phyloP scores from a whole-genome alignment of 495 filamentous ascomycete genomes.

The Aspergillus bridgeri region DNA sequence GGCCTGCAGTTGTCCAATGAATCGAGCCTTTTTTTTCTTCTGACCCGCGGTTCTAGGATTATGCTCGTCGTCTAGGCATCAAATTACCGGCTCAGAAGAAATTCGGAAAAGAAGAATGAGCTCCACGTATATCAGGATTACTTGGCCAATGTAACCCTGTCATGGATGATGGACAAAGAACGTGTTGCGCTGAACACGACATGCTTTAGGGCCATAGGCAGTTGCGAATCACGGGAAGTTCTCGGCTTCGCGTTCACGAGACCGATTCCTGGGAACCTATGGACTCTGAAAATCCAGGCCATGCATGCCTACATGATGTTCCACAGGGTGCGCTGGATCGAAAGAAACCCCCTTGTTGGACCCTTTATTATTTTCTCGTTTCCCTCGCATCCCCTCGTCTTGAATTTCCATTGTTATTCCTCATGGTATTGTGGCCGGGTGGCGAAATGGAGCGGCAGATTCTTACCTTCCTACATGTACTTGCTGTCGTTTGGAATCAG shows the following conservation, averaged over 20 bases:
- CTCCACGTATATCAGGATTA: neutral
- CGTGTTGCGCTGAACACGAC: conserved; percentile 4
- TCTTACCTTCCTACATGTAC: neutral
- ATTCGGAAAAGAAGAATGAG: conserved; percentile 2
- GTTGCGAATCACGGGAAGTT: too few relatives aligned
- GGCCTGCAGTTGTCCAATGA: neutral
- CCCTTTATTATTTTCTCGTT: neutral
- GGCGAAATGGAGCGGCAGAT: neutral
- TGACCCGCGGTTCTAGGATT: conserved; percentile 27
- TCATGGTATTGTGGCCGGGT: neutral
- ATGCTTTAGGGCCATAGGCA: neutral
- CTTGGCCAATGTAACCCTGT: conserved; percentile 2
- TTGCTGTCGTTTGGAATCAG: neutral
- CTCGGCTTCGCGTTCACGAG: neutral
- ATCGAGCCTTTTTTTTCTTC: conserved; percentile 4
- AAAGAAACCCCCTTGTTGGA: neutral
- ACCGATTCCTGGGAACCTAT: neutral
- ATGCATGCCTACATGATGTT: neutral
- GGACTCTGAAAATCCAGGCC: neutral
- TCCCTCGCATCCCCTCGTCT: neutral
- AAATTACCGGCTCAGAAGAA: conserved; percentile 17
- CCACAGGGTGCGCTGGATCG: neutral
- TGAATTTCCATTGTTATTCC: neutral
- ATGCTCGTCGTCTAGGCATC: conserved; percentile 35
- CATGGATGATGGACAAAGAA: conserved; percentile 3